phyloP scores from a whole-genome alignment of 257 asterid genomes.

The Scutellaria barbata region DNA sequence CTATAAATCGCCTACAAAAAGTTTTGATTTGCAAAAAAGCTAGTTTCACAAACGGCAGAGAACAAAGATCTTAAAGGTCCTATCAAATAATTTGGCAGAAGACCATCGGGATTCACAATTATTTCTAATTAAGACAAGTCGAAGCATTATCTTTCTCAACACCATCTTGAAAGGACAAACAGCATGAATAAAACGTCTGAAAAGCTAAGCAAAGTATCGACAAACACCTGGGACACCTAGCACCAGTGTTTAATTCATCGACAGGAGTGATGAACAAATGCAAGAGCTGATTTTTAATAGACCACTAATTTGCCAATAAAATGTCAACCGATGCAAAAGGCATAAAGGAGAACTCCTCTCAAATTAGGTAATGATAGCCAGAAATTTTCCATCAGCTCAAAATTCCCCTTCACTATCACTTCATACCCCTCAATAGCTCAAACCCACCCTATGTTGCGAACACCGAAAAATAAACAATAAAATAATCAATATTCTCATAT shows the following conservation, averaged over 20 bases:
- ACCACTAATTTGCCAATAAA: background rate
- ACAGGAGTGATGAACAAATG: slow-evolving; percentile 15
- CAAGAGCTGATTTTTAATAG: background rate
- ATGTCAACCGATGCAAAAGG: background rate
- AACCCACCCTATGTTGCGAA: background rate
- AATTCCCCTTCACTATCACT: background rate
- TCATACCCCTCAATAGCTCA: background rate
- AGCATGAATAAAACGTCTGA: slow-evolving; percentile 5
- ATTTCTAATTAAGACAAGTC: background rate
- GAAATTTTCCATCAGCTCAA: slow-evolving; percentile 12
- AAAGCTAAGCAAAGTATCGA: slow-evolving; percentile 4
- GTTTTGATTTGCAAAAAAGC: background rate
- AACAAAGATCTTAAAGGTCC: background rate
- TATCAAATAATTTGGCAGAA: background rate
- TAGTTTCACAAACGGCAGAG: background rate
- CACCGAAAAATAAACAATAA: background rate
- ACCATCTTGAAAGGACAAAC: background rate
- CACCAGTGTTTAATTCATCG: background rate
- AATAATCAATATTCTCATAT: background rate
- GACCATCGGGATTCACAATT: background rate
- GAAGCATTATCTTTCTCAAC: slow-evolving; percentile 18
- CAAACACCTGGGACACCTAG: background rate
- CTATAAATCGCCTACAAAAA: background rate
- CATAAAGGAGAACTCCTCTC: slow-evolving; percentile 12
- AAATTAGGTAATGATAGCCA: background rate